Percentiles rank a stretch among this genome's conserved stretches.
These are phyloP conservation scores for Choanephora cucurbitarum DNA, from an alignment of 371 early-diverging fungal genomes.

Conservation along the genomic window DNA sequence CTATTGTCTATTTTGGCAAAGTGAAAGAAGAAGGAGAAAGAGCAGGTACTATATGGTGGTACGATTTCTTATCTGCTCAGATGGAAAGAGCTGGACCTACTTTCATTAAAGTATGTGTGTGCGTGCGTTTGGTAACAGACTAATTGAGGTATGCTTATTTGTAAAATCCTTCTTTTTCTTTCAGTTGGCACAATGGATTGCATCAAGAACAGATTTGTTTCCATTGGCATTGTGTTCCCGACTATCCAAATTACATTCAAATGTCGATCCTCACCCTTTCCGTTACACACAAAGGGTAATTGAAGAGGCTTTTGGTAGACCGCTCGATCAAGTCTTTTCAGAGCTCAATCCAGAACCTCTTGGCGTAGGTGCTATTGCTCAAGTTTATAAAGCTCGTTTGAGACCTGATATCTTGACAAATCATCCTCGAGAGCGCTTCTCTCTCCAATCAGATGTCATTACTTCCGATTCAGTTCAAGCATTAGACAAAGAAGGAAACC, in stretches of 20 bases:
- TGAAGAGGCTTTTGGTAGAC: slow-evolving; percentile 60
- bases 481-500: slow-evolving; percentile 25
- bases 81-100: slow-evolving; percentile 92
- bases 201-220: slow-evolving; percentile 91
- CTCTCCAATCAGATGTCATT: slow-evolving; percentile 29
- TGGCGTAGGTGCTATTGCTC: slow-evolving; percentile 96
- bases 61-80: slow-evolving; percentile 69
- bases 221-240: slow-evolving; percentile 74
- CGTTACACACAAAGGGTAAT: slow-evolving; percentile 65
- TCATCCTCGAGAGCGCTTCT: slow-evolving; percentile 16
- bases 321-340: slow-evolving; percentile 76
- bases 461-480: slow-evolving; percentile 38
- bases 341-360: slow-evolving; percentile 74
- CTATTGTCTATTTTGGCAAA: slow-evolving; percentile 57
- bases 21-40: slow-evolving; percentile 53
- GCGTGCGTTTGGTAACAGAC: not conserved
- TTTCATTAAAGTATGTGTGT: slow-evolving; percentile 79
- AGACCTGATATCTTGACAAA: slow-evolving; percentile 47
- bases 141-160: too few relatives aligned
- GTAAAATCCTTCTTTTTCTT: slow-evolving; percentile 7
- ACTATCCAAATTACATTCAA: slow-evolving; percentile 82
- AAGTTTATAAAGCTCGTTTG: slow-evolving; percentile 79
- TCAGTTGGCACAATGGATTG: slow-evolving; percentile 95
- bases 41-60: slow-evolving; percentile 82
- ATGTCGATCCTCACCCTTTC: slow-evolving; percentile 80